A percentile compares a stretch with the other conserved stretches of the same genome.
phyloP scores from a whole-genome alignment of 495 filamentous ascomycete species.

The Talaromyces wortmannii region DNA sequence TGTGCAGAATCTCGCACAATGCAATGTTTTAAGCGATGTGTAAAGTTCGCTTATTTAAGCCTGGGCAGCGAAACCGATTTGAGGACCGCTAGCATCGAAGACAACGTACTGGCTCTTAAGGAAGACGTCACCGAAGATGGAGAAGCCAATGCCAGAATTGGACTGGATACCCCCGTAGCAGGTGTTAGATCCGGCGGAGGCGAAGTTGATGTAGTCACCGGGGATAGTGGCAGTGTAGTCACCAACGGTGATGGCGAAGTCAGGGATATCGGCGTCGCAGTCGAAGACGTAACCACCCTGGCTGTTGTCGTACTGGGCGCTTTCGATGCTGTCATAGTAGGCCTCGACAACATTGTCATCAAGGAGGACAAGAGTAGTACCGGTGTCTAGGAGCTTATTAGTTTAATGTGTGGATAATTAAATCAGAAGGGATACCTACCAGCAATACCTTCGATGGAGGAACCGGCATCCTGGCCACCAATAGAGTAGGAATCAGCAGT shows the following conservation, averaged over 20 bases:
- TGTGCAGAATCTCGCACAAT: no score
- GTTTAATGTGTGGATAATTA: not conserved
- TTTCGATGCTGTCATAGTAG: constrained; percentile 57
- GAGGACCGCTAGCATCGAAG: constrained; percentile 39
- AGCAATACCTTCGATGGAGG: constrained; percentile 46
- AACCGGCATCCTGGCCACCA: constrained; percentile 37
- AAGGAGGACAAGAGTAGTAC: constrained; percentile 66
- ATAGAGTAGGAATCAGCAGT: constrained; percentile 54
- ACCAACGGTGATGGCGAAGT: constrained; percentile 54
- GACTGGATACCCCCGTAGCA: constrained; percentile 62
- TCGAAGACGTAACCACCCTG: constrained; percentile 63
- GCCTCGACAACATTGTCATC: constrained; percentile 44
- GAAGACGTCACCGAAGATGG: constrained; percentile 72
- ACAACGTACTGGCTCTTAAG: constrained; percentile 74
- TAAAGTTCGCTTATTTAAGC: not conserved
- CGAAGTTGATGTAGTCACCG: constrained; percentile 53
- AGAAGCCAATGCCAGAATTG: constrained; percentile 54
- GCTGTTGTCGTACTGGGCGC: constrained; percentile 35
- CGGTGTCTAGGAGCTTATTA: constrained; percentile 38
- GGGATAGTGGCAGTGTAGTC: constrained; percentile 49
- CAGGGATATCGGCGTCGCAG: constrained; percentile 55
- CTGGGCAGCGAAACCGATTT: not conserved
- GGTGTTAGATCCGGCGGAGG: constrained; percentile 45
- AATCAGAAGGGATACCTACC: not conserved
- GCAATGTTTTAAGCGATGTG: no score